These are phyloP conservation scores for Zygotorulaspora sp. DNA, from an alignment of 805 yeast genomes.

Conservation along the genomic window DNA sequence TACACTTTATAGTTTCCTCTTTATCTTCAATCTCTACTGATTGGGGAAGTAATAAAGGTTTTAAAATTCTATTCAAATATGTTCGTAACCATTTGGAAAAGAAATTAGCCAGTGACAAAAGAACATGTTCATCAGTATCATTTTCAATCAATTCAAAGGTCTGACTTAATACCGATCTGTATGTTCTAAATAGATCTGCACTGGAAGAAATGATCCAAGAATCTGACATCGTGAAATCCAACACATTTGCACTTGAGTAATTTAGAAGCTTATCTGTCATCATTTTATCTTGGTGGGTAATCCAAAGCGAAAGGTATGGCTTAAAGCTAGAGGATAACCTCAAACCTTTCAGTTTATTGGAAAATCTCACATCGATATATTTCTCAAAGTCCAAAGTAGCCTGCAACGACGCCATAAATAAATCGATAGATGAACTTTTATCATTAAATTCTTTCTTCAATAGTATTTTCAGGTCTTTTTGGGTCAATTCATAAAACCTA, in stretches of 20 bases:
- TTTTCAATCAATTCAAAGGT: constrained; percentile 49
- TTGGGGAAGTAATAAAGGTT: constrained; percentile 44
- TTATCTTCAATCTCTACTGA: constrained; percentile 40
- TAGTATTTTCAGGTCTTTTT: constrained; percentile 56
- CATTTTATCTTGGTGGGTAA: constrained; percentile 69
- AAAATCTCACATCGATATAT: constrained; percentile 59
- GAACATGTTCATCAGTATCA: constrained; percentile 26
- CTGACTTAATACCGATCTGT: constrained; percentile 68
- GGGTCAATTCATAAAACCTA: constrained; percentile 64
- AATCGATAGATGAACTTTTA: constrained; percentile 49
- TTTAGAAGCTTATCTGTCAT: constrained; percentile 60
- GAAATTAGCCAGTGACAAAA: constrained; percentile 46
- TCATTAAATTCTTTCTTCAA: constrained; percentile 43
- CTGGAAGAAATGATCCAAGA: constrained; percentile 78
- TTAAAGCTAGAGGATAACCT: constrained; percentile 67
- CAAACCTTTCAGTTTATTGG: constrained; percentile 40
- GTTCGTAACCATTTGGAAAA: constrained; percentile 63
- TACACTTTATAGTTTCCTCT: constrained; percentile 57
- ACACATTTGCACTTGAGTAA: constrained; percentile 54
- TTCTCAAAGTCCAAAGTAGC: constrained; percentile 82
- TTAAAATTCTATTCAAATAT: constrained; percentile 50
- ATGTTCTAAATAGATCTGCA: constrained; percentile 77
- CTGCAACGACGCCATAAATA: constrained; percentile 63
- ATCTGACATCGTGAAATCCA: constrained; percentile 46
- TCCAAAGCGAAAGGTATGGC: constrained; percentile 82